Base-by-base conservation (phyloP, 73 alveolate species). In the Symbiodinium natans region DNA sequence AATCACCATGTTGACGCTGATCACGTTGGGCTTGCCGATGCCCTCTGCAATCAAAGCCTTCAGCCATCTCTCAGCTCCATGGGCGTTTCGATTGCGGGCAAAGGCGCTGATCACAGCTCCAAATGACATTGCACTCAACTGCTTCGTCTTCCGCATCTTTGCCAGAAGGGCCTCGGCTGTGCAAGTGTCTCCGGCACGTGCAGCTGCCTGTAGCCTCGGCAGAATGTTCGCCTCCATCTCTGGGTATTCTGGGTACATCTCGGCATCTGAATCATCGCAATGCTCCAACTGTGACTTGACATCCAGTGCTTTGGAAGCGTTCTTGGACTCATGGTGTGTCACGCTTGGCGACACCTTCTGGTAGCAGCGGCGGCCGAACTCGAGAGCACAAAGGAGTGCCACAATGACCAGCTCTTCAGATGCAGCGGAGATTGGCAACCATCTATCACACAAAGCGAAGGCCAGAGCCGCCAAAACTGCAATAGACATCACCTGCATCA, bases 1-100 rank as follows among this genome's bases (percentile, higher is more conserved):
- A 39, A 85, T 85, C 48, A 85, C 82, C 34, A 85, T 85, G 93
- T 85, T 85, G 38, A 85, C 52, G 68, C 93, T 48, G 93, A 85
- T 85, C 80, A 85, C 93, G 38, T 85, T 59, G n/a, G 52, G 54
- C 15, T 29, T 74, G 34, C 84, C 41, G 41, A 34, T 29, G 41
- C 6, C 82, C 33, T 46, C 92, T 10, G 48, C 92, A 31, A 83
- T 83, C 92, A 83, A 41, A 9, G 92, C 92, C 73, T 31, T 39
- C 42, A 83, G 52, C 92, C 92, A 83, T 41, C 71, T 52, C 92
- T 83, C 92, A 13, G 92, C 92, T 31, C 92, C 73, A 29, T 56
- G 41, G 92, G 92, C 92, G 13, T 83, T 83, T 39, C 92, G 92
- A 9, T 41, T 48, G 42, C 92, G 92, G 29, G 92, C 92, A 31